Evolutionary conservation across 2,329 filamentous ascomycete species (phyloP), one percentile per base, ranked within the genome.

Genomic region (Nemania bipapillata): DNA sequence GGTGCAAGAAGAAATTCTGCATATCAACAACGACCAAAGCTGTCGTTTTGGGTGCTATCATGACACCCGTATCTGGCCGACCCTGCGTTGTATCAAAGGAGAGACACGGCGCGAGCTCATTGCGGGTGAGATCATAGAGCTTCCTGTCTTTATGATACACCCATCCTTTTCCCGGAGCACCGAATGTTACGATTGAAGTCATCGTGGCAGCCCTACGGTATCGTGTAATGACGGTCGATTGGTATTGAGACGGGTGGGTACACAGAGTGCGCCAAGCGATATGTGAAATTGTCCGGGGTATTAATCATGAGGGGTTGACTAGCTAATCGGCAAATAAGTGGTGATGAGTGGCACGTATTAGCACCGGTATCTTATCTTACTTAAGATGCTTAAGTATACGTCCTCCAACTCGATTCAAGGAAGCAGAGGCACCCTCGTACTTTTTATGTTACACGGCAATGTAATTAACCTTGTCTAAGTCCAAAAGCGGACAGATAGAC

Each of bases 1-100:
- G 79, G 77, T 77, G 81, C 28, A 87, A 78, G 74, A 86, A 85
- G 80, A 81, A 84, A 73, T 86, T 86, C 78, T 86, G 83, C 81
- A 85, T 83, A 77, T 86, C 85, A 54, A 87, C 80, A 42, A 87
- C 80, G 12, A 87, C 80, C 1, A 87, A 77, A 3, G 83, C 85
- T n/a, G 81, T 80, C 22, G 79, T 78, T 11, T 73, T 67, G 5
- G 84, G 81, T 20, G 79, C 78, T 45, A 86, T 76, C 9, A 76
- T 78, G 56, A 85, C 73, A 11, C 74, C 75, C 11, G 78, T 79
- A 11, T 70, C 75, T 1, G 73, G 40, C 12, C 73, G 66, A 1
- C 76, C 79, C 11, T 76, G 63, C 30, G 76, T 77, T 8, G 79
- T 76, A 15, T 65, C 53, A 7, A 80, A 54, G 6, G 67, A 75